Evolutionary conservation across 768 basidiomycete genomes (phyloP), one percentile per base, ranked within the genome.

Genomic region (Tylopilus rubrobrunneus): DNA sequence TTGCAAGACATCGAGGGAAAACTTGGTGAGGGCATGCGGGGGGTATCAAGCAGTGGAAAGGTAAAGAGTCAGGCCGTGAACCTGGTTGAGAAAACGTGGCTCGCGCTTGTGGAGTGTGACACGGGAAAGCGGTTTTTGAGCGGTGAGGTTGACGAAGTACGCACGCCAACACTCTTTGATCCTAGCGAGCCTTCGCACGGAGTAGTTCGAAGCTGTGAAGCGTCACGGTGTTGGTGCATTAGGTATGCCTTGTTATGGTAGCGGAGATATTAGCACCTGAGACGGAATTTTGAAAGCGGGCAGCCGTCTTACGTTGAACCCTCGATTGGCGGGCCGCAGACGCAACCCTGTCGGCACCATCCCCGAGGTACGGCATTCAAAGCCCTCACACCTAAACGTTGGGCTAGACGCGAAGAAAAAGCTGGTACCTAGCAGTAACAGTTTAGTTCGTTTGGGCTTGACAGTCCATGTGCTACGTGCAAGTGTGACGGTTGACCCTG

Each of bases 121-220:
- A 39, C 28, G 36, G 43, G 25, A 15, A 37, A 7, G 53, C 52
- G 66, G 64, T 28, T n/a, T 57, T 66, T 67, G 51, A 48, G 57
- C 53, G 66, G 56, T 43, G 17, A 49, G 48, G 41, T 14, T 34
- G 43, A 51, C 14, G 48, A 49, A 23, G 45, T 21, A 42, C 28
- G 47, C 37, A 59, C 39, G 45, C 49, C 44, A 47, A 52, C 19
- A 47, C 34, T 46, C 54, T 54, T 11, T 59, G 55, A 53, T 51
- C 36, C 52, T 62, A 53, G 51, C 59, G 59, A 58, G 45, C 9
- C 63, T 59, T 65, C 46, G 51, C 62, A 63, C 61, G 55, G 36
- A 53, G 36, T 34, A 49, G 45, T 64, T 55, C 48, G 55, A 48
- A 34, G 33, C 28, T 25, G 33, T 47, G 55, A 37, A 41, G 11